Evolutionary conservation across 306 rosid species (phyloP), one percentile per base, ranked within the genome.

Genomic region (Cercis canadensis): DNA sequence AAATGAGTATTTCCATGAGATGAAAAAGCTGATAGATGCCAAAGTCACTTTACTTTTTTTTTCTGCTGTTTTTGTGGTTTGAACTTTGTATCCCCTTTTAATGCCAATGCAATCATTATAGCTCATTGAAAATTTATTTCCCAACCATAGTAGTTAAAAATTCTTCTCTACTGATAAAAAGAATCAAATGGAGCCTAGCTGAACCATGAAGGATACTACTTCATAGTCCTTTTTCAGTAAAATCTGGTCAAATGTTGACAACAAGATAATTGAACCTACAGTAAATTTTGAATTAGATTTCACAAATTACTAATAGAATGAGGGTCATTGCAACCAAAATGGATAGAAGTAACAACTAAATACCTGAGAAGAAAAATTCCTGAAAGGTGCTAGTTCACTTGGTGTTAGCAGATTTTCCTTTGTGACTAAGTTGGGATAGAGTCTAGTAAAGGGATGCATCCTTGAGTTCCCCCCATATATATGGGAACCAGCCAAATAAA

Each of bases 301-400:
- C n/a, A n/a, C n/a, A n/a, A n/a, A n/a, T n/a, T n/a, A n/a, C n/a
- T n/a, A 43, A 5, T 14, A 4, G 14, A 61, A 39, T 61, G 56
- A 36, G 59, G n/a, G n/a, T n/a, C n/a, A n/a, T n/a, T n/a, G n/a
- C n/a, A n/a, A n/a, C 41, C 12, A 15, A 36, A 62, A 58, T 11
- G n/a, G 56, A 57, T 4, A 41, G n/a, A 49, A 40, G 8, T 6
- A 18, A 19, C 9, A 8, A 37, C 4, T 31, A 65, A 34, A 65
- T 81, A 93, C 97, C 97, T 90, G 92, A 66, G 98, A 94, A 69
- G 95, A 89, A 80, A 90, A 94, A 50, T 90, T 94, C 60, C 69
- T 83, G 63, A 94, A 89, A 50, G 97, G 95, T 78, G 84, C 95
- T 21, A 94, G 92, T 78, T 94, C 98, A 31, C 11, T 56, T 12